These are phyloP conservation scores for Sordaria brevicollis DNA, from an alignment of 495 filamentous ascomycete genomes.

Conservation along the genomic window DNA sequence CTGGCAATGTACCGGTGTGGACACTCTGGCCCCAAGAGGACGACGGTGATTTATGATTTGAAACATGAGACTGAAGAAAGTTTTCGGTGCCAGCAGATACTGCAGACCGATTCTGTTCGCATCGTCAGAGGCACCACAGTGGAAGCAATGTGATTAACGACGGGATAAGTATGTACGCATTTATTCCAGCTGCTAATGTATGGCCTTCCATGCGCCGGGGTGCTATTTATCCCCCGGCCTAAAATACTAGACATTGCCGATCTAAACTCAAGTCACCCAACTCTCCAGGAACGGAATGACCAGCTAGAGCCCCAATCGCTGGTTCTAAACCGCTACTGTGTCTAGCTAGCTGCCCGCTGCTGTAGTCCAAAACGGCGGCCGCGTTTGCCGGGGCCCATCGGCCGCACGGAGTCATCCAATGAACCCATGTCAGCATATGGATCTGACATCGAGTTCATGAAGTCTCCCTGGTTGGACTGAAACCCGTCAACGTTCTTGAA, in stretches of 20 bases:
- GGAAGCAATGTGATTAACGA: background rate
- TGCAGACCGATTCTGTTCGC: background rate
- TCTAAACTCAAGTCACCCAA: background rate
- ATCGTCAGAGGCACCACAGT: background rate
- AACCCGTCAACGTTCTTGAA: slow-evolving; percentile 70
- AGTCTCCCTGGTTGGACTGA: slow-evolving; percentile 2
- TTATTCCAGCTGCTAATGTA: background rate
- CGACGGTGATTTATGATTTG: background rate
- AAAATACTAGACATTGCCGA: background rate
- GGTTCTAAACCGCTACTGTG: background rate
- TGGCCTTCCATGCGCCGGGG: background rate
- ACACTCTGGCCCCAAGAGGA: background rate
- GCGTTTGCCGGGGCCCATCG: background rate
- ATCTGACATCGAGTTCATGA: background rate
- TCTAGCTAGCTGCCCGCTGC: background rate
- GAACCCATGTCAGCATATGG: background rate
- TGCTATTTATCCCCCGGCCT: background rate
- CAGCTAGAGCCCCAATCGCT: background rate
- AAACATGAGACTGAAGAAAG: background rate
- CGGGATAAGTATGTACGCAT: background rate
- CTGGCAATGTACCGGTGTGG: background rate
- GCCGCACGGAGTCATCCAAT: background rate
- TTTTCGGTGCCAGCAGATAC: background rate
- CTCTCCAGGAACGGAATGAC: background rate
- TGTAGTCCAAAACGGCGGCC: background rate